Conservation (phyloP, 352 stramenopile species). For the Phytophthora pluvialis region DNA sequence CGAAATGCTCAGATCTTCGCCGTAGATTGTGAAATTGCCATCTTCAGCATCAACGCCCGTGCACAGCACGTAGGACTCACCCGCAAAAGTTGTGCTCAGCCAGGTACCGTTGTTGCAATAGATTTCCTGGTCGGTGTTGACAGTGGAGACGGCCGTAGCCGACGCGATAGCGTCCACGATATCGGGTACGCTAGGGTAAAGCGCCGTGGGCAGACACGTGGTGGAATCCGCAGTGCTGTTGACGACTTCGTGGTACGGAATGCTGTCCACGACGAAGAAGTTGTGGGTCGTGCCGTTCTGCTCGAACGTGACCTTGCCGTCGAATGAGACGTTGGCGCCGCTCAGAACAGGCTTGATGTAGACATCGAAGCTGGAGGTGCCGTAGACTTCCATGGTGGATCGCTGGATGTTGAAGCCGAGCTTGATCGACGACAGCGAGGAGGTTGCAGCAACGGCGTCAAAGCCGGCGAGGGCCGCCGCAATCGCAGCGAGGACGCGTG, state of each 20-base stretch:
- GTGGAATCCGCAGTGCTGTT: constrained; percentile 27
- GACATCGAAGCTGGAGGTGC: constrained; percentile 48
- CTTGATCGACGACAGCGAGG: constrained; percentile 40
- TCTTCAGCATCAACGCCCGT: constrained; percentile 25
- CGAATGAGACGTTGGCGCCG: constrained; percentile 41
- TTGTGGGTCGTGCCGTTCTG: constrained; percentile 45
- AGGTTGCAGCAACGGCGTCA: constrained; percentile 19
- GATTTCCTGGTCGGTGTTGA: constrained; percentile 50
- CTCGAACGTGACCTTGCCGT: constrained; percentile 45
- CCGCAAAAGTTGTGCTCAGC: constrained; percentile 49
- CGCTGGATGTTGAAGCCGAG: constrained; percentile 59
- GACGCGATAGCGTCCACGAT: constrained; percentile 44
- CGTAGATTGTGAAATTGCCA: constrained; percentile 45
- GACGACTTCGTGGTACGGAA: constrained; percentile 40
- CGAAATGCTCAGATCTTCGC: constrained; percentile 48
- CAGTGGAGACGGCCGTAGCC: constrained; percentile 37
- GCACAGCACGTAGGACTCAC: constrained; percentile 57
- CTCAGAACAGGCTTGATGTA: constrained; percentile 46
- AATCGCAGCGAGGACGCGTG: not conserved
- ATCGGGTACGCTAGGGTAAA: constrained; percentile 37
- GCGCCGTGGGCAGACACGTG: constrained; percentile 32
- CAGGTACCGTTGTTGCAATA: constrained; percentile 45
- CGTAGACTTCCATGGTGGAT: constrained; percentile 57
- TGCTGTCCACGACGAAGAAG: constrained; percentile 49
- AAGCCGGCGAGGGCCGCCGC: constrained; percentile 4